Evolutionary conservation across 2,329 filamentous ascomycete species (phyloP).

Genomic region (Tricladium varicosporioides): DNA sequence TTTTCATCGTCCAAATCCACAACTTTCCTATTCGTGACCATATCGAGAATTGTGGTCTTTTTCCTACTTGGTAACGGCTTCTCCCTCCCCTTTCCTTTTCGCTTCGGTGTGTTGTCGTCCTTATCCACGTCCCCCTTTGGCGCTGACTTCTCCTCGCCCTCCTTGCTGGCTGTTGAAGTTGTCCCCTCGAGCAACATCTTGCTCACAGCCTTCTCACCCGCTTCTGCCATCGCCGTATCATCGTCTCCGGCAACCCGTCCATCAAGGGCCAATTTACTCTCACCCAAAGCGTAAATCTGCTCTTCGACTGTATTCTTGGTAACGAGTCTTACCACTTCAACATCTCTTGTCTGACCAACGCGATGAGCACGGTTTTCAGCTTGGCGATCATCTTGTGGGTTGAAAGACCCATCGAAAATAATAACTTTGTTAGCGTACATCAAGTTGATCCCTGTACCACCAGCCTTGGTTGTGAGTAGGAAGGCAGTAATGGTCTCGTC

Average conservation of each 20-base stretch:
- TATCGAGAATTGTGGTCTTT: conserved; percentile 14
- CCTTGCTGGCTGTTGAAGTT: conserved; percentile 9
- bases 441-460: conserved; percentile 95
- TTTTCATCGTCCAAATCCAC: background rate
- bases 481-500: conserved; percentile 82
- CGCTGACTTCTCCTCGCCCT: conserved; percentile 1
- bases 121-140: conserved; percentile 1
- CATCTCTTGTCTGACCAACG: conserved; percentile 84
- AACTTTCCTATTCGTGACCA: conserved; percentile 5
- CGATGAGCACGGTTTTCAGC: conserved; percentile 96
- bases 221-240: conserved; percentile 42
- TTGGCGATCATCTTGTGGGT: conserved; percentile 97
- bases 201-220: conserved; percentile 26
- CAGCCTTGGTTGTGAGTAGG: conserved; percentile 87
- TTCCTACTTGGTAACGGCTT: conserved; percentile 9
- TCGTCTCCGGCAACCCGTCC: conserved; percentile 63
- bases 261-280: conserved; percentile 91
- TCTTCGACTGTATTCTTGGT: conserved; percentile 84
- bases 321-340: conserved; percentile 86
- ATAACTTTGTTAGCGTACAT: conserved; percentile 96
- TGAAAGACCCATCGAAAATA: conserved; percentile 96
- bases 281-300: conserved; percentile 84
- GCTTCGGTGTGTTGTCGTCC: no score
- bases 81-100: background rate
- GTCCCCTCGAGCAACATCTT: conserved; percentile 32